Evolutionary conservation across 2,329 filamentous ascomycete genomes (phyloP), one percentile per base, ranked within the genome.

Genomic region (Claviceps africana): DNA sequence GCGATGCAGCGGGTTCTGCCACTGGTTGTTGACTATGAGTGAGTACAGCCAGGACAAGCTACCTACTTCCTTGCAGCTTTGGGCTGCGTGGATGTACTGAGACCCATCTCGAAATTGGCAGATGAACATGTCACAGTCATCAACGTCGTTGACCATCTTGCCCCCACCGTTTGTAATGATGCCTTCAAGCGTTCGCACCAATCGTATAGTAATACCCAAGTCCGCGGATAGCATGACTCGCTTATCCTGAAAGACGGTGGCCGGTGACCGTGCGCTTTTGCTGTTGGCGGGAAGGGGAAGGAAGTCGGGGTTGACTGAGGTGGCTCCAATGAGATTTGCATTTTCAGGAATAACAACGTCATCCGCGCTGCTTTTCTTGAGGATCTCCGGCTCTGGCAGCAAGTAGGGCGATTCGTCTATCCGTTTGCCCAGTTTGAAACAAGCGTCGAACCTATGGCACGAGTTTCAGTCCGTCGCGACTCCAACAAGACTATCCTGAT

Each of bases 41-140:
- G 91, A 83, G 66, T 93, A 97, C 13, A 98, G 75, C 93, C 93
- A 98, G 0, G 89, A 83, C 22, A 98, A 72, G 63, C 94, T 98
- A 17, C 90, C 93, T 13, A 98, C 87, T 43, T 90, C 83, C 60
- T 91, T 95, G 52, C 82, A 81, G 13, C 76, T 73, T 60, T 85
- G 83, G 0, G 88, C 85, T 4, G 93, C 91, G 43, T 75, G 72
- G 28, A 86, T 65, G 63, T 95, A 98, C 51, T 93, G 78, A 9
- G 77, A 66, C 0, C 90, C 90, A 30, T 91, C 85, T 40, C 93
- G 85, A 64, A 85, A 96, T 51, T 88, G 85, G 64, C 91, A 94
- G 48, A 98, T 78, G 61, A 88, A 88, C 65, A 88, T 88, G 64
- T 95, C 81, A 50, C 88, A 88, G 33, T 82, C 74, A 0, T 83